These are phyloP conservation scores for Ceriops zippeliana DNA, from an alignment of 345 rosid species.

Conservation along the genomic window DNA sequence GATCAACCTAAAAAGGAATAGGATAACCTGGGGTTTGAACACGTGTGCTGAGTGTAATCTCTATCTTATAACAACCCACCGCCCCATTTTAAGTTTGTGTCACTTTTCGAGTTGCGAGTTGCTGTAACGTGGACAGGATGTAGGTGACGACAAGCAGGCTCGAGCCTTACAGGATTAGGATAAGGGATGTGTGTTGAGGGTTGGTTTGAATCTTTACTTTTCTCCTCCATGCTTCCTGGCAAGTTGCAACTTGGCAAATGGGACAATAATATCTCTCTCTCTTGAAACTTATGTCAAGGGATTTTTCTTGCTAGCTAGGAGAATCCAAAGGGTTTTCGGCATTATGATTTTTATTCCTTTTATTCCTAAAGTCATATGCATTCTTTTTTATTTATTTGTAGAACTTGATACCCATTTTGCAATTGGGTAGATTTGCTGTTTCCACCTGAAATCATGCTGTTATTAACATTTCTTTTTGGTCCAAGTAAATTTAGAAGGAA, in stretches of 20 bases:
- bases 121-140: not conserved
- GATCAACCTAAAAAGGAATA: not conserved
- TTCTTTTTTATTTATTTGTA: not conserved
- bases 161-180: constrained; percentile 1
- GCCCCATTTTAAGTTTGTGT: not conserved
- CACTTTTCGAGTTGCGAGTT: not conserved
- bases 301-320: not conserved
- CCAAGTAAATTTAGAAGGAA: too few relatives aligned
- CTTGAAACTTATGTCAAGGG: not conserved
- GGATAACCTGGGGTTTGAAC: not conserved
- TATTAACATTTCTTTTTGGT: too few relatives aligned
- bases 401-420: too few relatives aligned
- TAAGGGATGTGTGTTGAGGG: constrained; percentile 39
- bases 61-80: not conserved
- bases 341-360: not conserved
- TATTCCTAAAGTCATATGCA: too few relatives aligned
- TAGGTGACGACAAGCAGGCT: not conserved
- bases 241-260: constrained; percentile 25
- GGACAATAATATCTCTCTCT: not conserved
- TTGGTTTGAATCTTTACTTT: constrained; percentile 15
- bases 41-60: not conserved
- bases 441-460: too few relatives aligned
- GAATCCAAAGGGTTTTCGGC: not conserved
- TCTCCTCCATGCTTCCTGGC: constrained; percentile 36
- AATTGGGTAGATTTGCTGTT: too few relatives aligned